phyloP scores from a whole-genome alignment of 2,329 filamentous ascomycete species.

The Herpotrichia juniperi region DNA sequence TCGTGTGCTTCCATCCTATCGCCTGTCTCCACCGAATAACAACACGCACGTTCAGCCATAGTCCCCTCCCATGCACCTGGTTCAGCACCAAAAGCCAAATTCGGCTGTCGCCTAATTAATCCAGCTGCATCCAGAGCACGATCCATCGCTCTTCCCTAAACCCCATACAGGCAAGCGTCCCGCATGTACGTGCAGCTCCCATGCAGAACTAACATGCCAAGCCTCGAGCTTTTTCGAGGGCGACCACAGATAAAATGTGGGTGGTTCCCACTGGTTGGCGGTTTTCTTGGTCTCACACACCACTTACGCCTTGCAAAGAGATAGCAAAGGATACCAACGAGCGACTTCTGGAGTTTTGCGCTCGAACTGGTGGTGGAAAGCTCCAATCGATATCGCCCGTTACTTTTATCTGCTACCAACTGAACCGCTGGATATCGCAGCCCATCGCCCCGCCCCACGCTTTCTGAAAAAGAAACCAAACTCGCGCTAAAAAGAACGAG shows the following conservation, averaged over 20 bases:
- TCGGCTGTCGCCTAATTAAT: constrained; percentile 33
- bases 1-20: background rate
- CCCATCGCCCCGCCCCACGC: background rate
- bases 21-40: background rate
- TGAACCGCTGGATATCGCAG: no score
- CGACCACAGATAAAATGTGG: constrained; percentile 30
- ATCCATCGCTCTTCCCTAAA: constrained; percentile 14
- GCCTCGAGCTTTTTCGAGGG: constrained; percentile 23
- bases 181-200: constrained; percentile 28
- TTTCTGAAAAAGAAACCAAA: background rate
- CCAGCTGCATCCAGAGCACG: constrained; percentile 23
- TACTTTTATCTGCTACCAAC: no score
- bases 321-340: constrained; percentile 24
- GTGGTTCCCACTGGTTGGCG: constrained; percentile 14
- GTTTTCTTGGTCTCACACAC: background rate
- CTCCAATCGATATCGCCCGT: constrained; percentile 26
- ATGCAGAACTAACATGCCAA: constrained; percentile 20
- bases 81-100: constrained; percentile 24
- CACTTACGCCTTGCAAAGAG: no score
- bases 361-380: constrained; percentile 43
- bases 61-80: background rate
- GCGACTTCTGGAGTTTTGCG: constrained; percentile 53
- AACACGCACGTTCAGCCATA: background rate
- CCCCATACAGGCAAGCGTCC: constrained; percentile 19
- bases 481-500: background rate